These are phyloP conservation scores for Xerocomus tenax DNA, from an alignment of 1,284 basidiomycete species.

Conservation along the genomic window DNA sequence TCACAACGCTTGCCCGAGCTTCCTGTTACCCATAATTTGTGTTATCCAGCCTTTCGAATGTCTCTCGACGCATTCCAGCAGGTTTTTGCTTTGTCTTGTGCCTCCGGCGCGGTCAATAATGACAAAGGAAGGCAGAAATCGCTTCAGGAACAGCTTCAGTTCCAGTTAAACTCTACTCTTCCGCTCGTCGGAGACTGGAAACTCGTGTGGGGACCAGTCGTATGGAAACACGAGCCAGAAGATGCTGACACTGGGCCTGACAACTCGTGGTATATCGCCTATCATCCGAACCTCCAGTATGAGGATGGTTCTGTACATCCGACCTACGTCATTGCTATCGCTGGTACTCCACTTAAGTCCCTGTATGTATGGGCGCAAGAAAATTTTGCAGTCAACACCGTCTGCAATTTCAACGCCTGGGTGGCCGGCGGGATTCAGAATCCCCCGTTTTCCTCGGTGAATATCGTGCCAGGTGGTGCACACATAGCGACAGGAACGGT, in stretches of 20 bases:
- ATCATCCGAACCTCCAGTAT: conserved; percentile 7
- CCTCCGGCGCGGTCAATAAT: conserved; percentile 1
- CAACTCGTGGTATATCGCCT: conserved; percentile 18
- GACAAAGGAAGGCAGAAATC: background rate
- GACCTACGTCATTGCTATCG: conserved; percentile 13
- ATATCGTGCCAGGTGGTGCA: background rate
- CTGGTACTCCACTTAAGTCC: conserved; percentile 8
- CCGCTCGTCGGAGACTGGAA: conserved; percentile 1
- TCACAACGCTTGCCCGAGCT: background rate
- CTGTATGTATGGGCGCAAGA: background rate
- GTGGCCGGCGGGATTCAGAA: conserved; percentile 1
- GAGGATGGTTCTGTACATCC: conserved; percentile 11
- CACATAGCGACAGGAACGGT: background rate
- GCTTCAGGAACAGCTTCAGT: conserved; percentile 4
- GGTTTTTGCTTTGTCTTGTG: conserved; percentile 10
- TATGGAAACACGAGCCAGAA: conserved; percentile 15
- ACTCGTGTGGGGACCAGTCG: conserved; percentile 14
- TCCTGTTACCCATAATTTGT: background rate
- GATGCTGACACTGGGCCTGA: conserved; percentile 8
- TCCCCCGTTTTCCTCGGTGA: background rate
- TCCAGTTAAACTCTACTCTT: background rate
- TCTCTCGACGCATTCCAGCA: conserved; percentile 19
- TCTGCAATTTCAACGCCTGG: conserved; percentile 14
- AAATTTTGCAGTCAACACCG: conserved; percentile 4
- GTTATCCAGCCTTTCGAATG: conserved; percentile 6